Base-by-base conservation (phyloP, 2,329 filamentous ascomycete genomes). In the Trichoderma semiorbis region DNA sequence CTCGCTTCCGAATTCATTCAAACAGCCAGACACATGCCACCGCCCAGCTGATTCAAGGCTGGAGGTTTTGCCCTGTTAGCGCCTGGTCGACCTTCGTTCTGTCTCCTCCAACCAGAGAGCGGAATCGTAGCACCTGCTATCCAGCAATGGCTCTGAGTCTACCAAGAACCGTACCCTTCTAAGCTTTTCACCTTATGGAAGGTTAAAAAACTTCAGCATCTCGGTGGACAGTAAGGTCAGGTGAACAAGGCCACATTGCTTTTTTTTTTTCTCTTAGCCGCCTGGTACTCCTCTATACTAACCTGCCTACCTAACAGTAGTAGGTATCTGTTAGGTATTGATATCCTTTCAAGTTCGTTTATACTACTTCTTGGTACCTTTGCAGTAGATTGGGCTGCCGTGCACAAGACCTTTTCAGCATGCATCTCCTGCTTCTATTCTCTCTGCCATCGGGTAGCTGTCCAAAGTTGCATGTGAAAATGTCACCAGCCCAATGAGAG, bases 91-190 rank as follows among this genome's bases (percentile, higher is more conserved):
- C 26, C n/a, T n/a, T 28, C 11, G 10, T 12, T 18, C 39, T 10
- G 24, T 28, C 24, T 53, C 63, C 39, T 67, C 62, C 69, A 71
- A 71, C 69, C 69, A 71, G 69, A 55, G n/a, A 21, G 39, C 63
- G 11, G 34, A 24, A 61, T 26, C 16, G 16, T 30, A 67, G 62
- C 69, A 71, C 69, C 69, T 65, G 62, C 61, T 58, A 55, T 36
- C 12, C 69, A 50, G 39, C 63, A 50, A 67, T 70, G 58, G 60
- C 14, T 63, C 60, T 69, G 28, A 18, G 21, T 28, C 43, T 53
- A 36, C 28, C 10, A 53, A 14, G 5, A 24, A 24, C 14, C 28
- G 18, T 24, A 10, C 1, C 36, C 47, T 66, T 53, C 28, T 4
- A 14, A 67, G 32, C 57, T 60, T 32, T 28, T n/a, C 26, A n/a